Conservation (phyloP, 2,329 filamentous ascomycete genomes). For the Pezicula neosporulosa region DNA sequence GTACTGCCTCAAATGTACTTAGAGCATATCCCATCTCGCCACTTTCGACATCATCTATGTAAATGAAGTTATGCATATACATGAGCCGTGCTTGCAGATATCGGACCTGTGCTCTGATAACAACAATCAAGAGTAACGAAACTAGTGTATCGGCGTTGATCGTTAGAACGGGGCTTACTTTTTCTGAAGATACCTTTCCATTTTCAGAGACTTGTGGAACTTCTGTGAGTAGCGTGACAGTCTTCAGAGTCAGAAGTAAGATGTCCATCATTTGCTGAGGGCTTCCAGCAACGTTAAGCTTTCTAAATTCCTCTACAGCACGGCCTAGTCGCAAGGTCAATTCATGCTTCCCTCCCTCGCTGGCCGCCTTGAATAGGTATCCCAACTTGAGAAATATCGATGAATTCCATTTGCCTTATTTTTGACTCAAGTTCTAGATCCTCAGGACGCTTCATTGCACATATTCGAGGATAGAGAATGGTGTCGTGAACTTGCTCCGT, state of each 20-base stretch:
- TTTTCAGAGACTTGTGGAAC: constrained; percentile 34
- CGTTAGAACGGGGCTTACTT: constrained; percentile 49
- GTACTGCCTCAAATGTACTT: constrained; percentile 91
- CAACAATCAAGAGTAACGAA: constrained; percentile 83
- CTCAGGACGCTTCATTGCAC: constrained; percentile 72
- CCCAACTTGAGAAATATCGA: constrained; percentile 93
- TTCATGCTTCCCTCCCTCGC: constrained; percentile 78
- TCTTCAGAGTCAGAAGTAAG: constrained; percentile 57
- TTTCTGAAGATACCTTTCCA: constrained; percentile 28
- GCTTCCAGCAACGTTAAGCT: constrained; percentile 66
- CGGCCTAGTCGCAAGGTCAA: constrained; percentile 71
- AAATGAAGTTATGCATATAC: constrained; percentile 98
- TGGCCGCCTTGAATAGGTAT: constrained; percentile 79
- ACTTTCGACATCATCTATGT: constrained; percentile 94
- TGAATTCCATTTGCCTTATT: constrained; percentile 87
- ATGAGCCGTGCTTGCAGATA: constrained; percentile 83
- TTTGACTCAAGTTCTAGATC: constrained; percentile 86
- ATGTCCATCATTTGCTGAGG: constrained; percentile 34
- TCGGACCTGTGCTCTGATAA: constrained; percentile 84
- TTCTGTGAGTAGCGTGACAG: constrained; percentile 67
- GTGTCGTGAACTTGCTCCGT: constrained; percentile 86
- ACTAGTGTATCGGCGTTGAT: constrained; percentile 86
- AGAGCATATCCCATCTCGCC: constrained; percentile 95
- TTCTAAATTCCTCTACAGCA: constrained; percentile 86
- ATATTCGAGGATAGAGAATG: constrained; percentile 79